These are phyloP conservation scores for Colletotrichum falcatum DNA, from an alignment of 2,329 filamentous ascomycete genomes.

Conservation along the genomic window DNA sequence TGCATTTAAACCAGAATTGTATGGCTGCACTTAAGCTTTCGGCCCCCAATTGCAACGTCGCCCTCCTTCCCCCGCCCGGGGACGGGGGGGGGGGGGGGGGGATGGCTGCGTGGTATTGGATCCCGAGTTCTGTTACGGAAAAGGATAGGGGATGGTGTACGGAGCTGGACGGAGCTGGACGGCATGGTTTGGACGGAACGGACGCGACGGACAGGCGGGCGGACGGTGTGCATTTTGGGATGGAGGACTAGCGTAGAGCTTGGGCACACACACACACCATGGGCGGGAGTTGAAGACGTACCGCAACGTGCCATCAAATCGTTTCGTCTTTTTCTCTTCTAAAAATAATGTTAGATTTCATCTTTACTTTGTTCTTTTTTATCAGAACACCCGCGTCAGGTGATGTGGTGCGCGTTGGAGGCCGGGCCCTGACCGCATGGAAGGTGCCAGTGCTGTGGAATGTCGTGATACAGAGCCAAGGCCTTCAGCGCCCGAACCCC, in stretches of 20 bases:
- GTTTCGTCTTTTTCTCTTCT: not conserved
- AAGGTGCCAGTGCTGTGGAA: not conserved
- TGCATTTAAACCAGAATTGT: constrained; percentile 7
- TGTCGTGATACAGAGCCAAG: constrained; percentile 2
- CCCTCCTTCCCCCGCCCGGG: not conserved
- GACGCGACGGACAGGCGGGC: not conserved
- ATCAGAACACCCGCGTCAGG: not conserved
- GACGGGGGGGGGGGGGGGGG: too few relatives aligned
- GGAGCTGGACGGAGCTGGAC: constrained; percentile 7
- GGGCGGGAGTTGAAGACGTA: not conserved
- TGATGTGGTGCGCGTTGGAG: not conserved
- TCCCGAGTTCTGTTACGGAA: constrained; percentile 13
- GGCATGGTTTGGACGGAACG: constrained; percentile 1
- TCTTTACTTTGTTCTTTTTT: not conserved
- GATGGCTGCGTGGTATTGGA: not conserved
- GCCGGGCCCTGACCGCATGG: not conserved
- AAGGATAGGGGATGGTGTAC: not conserved
- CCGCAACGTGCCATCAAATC: too few relatives aligned
- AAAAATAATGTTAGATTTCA: rapidly evolving
- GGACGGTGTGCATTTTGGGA: not conserved
- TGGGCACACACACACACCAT: not conserved
- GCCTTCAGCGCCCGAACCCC: not conserved
- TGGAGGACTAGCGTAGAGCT: not conserved
- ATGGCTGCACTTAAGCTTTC: not conserved
- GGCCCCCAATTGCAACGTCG: constrained; percentile 21